Evolutionary conservation across 1,284 basidiomycete genomes (phyloP).

Genomic region (Apiotrichum gamsii): DNA sequence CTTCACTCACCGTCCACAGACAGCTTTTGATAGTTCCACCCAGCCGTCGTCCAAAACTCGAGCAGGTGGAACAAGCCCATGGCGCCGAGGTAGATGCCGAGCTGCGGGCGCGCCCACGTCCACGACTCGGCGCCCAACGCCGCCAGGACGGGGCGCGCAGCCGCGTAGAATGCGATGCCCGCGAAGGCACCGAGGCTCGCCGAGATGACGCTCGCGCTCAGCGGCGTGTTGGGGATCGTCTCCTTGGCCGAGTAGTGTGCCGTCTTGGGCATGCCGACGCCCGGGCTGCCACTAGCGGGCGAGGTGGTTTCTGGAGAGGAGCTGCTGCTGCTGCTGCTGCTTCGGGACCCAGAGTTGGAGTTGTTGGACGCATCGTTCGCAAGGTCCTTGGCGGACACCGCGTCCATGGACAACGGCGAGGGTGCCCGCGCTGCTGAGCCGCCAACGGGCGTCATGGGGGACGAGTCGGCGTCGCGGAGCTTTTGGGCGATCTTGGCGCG

Average conservation of each 20-base stretch:
- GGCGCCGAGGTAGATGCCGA: conserved; percentile 72
- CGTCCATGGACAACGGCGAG: no score
- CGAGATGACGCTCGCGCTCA: conserved; percentile 64
- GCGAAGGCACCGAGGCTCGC: conserved; percentile 59
- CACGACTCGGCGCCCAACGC: conserved; percentile 44
- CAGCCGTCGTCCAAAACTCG: conserved; percentile 91
- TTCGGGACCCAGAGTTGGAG: no score
- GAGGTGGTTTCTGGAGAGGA: no score
- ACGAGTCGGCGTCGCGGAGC: no score
- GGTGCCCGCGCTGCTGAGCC: no score
- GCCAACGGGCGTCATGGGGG: no score
- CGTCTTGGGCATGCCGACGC: conserved; percentile 5
- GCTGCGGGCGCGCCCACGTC: conserved; percentile 63
- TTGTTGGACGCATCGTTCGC: no score
- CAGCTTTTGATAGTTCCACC: conserved; percentile 89
- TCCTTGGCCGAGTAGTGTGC: conserved; percentile 49
- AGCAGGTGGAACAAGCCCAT: conserved; percentile 87
- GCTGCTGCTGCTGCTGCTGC: no score
- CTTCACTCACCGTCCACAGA: conserved; percentile 75
- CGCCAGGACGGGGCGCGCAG: conserved; percentile 50
- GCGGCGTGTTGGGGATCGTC: conserved; percentile 73
- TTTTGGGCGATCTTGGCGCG: no score
- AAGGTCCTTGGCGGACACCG: no score
- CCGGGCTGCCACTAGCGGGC: no score
- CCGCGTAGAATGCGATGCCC: conserved; percentile 39